phyloP scores from a whole-genome alignment of 73 alveolate species.

The Paramecium sonneborni region DNA sequence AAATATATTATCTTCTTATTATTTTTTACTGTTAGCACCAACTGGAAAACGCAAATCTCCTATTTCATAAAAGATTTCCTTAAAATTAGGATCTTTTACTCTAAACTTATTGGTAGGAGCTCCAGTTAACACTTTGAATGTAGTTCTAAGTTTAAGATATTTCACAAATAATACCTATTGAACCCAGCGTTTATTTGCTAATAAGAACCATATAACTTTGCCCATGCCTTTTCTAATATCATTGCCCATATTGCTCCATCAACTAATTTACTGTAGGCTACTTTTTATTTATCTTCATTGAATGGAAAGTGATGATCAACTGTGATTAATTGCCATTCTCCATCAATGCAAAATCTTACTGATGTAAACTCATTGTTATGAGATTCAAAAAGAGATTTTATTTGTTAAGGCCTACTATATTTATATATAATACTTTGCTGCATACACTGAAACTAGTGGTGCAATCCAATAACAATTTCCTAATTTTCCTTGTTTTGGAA shows the following conservation, averaged over 20 bases:
- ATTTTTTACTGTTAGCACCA: neutral
- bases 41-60: neutral
- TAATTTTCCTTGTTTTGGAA: neutral
- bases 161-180: conserved; percentile 55
- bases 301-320: conserved; percentile 87
- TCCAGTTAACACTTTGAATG: conserved; percentile 86
- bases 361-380: conserved; percentile 62
- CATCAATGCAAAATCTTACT: conserved; percentile 69
- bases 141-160: neutral
- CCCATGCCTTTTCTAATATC: conserved; percentile 93
- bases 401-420: neutral
- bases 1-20: neutral
- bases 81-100: conserved; percentile 70
- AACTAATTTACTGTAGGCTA: conserved; percentile 81
- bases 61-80: neutral
- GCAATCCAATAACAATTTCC: conserved; percentile 9
- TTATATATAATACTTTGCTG: neutral
- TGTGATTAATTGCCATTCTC: conserved; percentile 76
- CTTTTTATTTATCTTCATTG: conserved; percentile 72
- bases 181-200: conserved; percentile 86
- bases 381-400: neutral
- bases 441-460: neutral
- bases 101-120: conserved; percentile 87
- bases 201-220: conserved; percentile 89
- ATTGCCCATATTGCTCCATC: conserved; percentile 91